phyloP scores from a whole-genome alignment of 2,329 filamentous ascomycete species.

The Botrytis fragariae region DNA sequence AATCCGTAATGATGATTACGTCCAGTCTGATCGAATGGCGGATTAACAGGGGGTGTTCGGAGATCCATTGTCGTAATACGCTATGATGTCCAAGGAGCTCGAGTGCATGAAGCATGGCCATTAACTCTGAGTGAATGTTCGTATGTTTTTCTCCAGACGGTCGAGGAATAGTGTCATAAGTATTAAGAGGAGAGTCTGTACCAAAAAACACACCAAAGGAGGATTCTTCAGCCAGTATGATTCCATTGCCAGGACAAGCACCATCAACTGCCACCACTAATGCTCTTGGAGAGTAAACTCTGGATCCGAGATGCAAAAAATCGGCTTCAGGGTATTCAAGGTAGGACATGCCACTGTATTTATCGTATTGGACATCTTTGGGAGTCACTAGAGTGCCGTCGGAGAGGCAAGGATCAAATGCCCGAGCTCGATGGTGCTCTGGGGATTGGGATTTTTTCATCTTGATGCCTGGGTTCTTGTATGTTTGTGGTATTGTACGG shows the following conservation, averaged over 20 bases:
- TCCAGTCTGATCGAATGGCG: fast-evolving
- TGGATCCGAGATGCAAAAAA: too few relatives aligned
- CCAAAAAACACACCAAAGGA: slow-evolving; percentile 3
- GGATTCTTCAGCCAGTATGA: not conserved
- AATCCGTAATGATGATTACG: not conserved
- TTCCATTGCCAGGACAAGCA: not conserved
- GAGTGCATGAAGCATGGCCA: not conserved
- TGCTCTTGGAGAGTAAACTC: not conserved
- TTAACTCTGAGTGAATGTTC: not conserved
- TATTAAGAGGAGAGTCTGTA: not conserved
- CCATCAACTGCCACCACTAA: not conserved
- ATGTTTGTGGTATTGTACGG: not conserved
- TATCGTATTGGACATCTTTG: not conserved
- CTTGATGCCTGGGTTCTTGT: not conserved
- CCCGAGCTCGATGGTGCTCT: not conserved
- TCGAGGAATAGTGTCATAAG: not conserved
- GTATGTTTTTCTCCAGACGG: not conserved
- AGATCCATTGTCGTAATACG: not conserved
- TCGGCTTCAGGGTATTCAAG: not conserved
- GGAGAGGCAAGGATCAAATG: not conserved
- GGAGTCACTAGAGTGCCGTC: not conserved
- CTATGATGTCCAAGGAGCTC: not conserved
- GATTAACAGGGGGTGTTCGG: too few relatives aligned
- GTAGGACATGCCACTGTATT: not conserved
- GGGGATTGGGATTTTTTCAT: not conserved